phyloP scores from a whole-genome alignment of 2,329 filamentous ascomycete genomes.

The Emergomyces orientalis region DNA sequence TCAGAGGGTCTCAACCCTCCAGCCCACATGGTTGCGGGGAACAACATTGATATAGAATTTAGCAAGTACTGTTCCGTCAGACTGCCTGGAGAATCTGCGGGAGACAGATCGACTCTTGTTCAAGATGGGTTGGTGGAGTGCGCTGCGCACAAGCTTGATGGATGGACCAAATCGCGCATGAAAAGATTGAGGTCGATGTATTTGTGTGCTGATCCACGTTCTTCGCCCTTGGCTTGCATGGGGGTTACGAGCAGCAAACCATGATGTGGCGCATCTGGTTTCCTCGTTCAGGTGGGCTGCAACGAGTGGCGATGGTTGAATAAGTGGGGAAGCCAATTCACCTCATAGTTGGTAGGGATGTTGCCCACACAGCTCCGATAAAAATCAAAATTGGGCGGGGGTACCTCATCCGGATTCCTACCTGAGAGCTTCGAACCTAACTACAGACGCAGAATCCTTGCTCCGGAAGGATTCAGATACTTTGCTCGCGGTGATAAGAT shows the following conservation, averaged over 20 bases:
- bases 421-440: too few species aligned
- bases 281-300: neutral
- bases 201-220: neutral
- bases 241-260: neutral
- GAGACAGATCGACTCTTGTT: neutral
- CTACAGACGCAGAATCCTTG: neutral
- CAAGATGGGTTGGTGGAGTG: neutral
- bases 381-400: too few species aligned
- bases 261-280: neutral
- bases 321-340: neutral
- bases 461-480: neutral
- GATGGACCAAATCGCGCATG: neutral
- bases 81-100: neutral
- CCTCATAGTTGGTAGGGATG: neutral
- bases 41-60: neutral
- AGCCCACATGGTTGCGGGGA: neutral
- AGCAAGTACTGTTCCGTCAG: neutral
- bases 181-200: neutral
- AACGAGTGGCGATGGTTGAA: neutral
- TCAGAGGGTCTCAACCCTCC: neutral
- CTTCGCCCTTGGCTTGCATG: neutral
- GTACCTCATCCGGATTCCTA: too few species aligned
- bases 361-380: neutral
- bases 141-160: neutral
- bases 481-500: neutral